phyloP scores from a whole-genome alignment of 495 filamentous ascomycete species.

The Aspergillus homomorphus region DNA sequence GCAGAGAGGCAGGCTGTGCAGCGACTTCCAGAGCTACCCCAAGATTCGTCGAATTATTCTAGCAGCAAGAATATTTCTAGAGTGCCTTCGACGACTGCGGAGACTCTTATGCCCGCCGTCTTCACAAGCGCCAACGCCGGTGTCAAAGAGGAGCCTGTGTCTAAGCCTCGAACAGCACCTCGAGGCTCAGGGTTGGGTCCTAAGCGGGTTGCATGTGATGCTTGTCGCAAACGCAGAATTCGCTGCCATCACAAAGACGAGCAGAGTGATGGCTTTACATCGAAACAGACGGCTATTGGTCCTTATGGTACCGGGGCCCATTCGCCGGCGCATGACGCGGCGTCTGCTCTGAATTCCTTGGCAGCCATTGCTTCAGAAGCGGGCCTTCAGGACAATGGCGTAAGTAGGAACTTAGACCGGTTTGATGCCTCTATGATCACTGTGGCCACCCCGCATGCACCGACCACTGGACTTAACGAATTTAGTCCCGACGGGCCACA shows the following conservation, averaged over 20 bases:
- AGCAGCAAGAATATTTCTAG: conserved; percentile 13
- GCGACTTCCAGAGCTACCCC: conserved; percentile 31
- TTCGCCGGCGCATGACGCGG: conserved; percentile 43
- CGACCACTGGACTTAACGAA: conserved; percentile 30
- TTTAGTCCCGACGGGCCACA: conserved; percentile 34
- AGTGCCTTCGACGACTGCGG: conserved; percentile 22
- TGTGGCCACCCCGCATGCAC: conserved; percentile 29
- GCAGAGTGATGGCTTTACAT: conserved; percentile 30
- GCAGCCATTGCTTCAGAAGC: conserved; percentile 44
- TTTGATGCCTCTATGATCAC: conserved; percentile 31
- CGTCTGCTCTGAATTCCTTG: conserved; percentile 43
- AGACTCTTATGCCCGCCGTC: conserved; percentile 20
- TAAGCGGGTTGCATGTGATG: conserved; percentile 53
- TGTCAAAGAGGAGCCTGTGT: conserved; percentile 28
- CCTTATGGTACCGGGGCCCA: conserved; percentile 33
- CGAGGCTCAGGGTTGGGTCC: conserved; percentile 46
- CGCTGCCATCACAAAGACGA: conserved; percentile 55
- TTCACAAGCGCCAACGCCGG: conserved; percentile 11
- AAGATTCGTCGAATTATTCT: conserved; percentile 17
- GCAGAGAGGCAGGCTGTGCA: conserved; percentile 45
- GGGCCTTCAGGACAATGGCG: conserved; percentile 29
- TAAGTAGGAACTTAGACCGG: conserved; percentile 23
- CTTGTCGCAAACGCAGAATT: conserved; percentile 52
- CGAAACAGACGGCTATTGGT: conserved; percentile 28
- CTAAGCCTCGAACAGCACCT: conserved; percentile 33